These are phyloP conservation scores for Rhizopus delemar DNA, from an alignment of 371 early-diverging fungal species.

Conservation along the genomic window DNA sequence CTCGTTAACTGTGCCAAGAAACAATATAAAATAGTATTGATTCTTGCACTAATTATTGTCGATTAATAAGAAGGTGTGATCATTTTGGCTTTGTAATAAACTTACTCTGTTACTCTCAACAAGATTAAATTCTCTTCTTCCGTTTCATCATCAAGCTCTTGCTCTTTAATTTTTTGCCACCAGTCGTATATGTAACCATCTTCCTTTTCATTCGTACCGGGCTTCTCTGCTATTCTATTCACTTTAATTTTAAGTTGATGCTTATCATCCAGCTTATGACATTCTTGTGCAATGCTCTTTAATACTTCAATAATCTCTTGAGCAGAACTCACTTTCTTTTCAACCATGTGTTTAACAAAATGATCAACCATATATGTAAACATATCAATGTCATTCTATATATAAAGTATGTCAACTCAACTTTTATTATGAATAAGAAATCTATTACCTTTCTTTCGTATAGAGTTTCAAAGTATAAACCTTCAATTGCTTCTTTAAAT, in stretches of 20 bases:
- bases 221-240: background rate
- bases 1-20: background rate
- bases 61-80: background rate
- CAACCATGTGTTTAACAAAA: background rate
- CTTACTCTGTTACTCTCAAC: conserved; percentile 24
- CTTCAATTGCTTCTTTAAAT: conserved; percentile 12
- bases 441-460: conserved; percentile 21
- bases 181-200: conserved; percentile 14
- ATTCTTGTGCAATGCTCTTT: background rate
- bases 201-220: conserved; percentile 1
- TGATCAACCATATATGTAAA: background rate
- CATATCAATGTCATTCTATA: background rate
- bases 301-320: background rate
- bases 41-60: background rate
- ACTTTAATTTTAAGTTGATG: background rate
- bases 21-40: background rate
- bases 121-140: conserved; percentile 8
- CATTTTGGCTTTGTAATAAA: background rate
- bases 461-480: conserved; percentile 18
- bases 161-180: conserved; percentile 18
- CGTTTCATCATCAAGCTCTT: background rate
- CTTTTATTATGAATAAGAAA: background rate
- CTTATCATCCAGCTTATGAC: background rate
- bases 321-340: background rate
- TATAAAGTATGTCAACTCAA: background rate